Evolutionary conservation across 805 yeast species (phyloP), one percentile per base, ranked within the genome.

Genomic region (Clavispora santaluciae): DNA sequence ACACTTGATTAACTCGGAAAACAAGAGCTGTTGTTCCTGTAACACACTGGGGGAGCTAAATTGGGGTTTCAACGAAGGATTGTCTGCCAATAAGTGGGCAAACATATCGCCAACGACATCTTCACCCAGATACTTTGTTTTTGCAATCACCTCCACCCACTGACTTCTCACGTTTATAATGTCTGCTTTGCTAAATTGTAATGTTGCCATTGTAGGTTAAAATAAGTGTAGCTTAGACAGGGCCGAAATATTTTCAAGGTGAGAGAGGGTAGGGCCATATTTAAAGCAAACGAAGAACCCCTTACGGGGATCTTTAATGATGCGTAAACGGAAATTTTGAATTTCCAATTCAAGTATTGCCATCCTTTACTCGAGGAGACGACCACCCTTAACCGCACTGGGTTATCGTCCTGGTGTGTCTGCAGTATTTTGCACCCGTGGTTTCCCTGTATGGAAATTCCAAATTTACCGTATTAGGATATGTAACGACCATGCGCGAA

Each of bases 1-100:
- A 43, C 60, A 64, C 24, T 53, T 55, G 35, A 69, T 55, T 37
- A 67, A 51, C 40, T 68, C 73, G 10, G 60, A 59, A 46, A 69
- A 61, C 15, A 66, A 51, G n/a, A 40, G 35, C n/a, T 64, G 47
- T 33, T 69, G 73, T 39, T 61, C 57, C 22, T 51, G 39, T 17
- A 59, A 43, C n/a, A 44, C 46, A 12, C 46, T 53, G 7, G 53
- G 53, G 26, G 55, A 43, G 22, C 44, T 38, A 36, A 63, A 58
- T 10, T 51, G 37, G 13, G 43, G 33, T 35, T 52, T 59, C 20
- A 66, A 47, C 3, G 54, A 42, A 0, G 63, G 51, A 45, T 64
- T 61, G 16, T 61, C 54, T 6, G 55, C 57, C n/a, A 67, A 41
- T 44, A 69, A 58, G 41, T 65, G 63, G 29, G 58, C 44, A 42